phyloP scores from a whole-genome alignment of 768 basidiomycete species.

The Trametes cingulata region DNA sequence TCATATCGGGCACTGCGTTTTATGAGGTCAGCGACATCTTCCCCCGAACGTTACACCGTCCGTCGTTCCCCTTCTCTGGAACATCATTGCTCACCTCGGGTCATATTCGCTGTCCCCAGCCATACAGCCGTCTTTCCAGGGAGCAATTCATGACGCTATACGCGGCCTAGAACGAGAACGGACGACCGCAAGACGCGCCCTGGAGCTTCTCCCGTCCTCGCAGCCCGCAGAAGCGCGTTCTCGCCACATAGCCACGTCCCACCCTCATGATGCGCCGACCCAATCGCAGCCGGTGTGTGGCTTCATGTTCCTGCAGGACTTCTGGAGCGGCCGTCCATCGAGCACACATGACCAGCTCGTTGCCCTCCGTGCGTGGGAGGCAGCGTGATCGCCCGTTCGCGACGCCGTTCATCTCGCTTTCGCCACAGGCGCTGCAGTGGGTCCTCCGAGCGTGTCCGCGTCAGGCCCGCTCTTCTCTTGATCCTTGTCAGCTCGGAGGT shows the following conservation, averaged over 20 bases:
- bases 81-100: neutral
- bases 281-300: neutral
- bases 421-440: neutral
- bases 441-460: neutral
- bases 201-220: conserved; percentile 6
- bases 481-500: conserved; percentile 14
- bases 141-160: conserved; percentile 3
- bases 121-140: neutral
- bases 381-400: neutral
- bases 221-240: neutral
- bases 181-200: neutral
- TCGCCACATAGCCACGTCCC: neutral
- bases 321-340: neutral
- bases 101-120: neutral
- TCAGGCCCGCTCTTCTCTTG: conserved; percentile 1
- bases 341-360: conserved; percentile 1
- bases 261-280: neutral
- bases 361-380: neutral
- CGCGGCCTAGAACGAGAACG: neutral
- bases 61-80: neutral
- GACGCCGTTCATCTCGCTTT: conserved; percentile 4
- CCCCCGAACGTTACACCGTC: neutral
- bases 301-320: neutral
- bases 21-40: neutral
- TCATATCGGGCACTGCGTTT: neutral